These are phyloP conservation scores for Grosmannia clavigera DNA, from an alignment of 2,329 filamentous ascomycete species.

Conservation along the genomic window DNA sequence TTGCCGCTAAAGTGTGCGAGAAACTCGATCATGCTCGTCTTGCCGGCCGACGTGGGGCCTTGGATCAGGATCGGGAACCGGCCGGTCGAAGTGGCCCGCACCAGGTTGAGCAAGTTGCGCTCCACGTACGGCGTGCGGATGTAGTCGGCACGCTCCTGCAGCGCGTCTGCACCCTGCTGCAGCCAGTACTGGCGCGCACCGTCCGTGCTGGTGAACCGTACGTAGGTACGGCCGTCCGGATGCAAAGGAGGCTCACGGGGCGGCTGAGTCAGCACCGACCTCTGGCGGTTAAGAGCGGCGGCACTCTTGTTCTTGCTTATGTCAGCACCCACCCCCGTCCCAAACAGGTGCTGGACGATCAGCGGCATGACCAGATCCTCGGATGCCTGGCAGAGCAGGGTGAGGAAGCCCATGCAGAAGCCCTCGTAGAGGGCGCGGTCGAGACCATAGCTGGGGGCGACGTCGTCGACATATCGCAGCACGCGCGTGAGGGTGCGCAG, in stretches of 20 bases:
- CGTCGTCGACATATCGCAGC: slow-evolving; percentile 75
- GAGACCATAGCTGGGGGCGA: slow-evolving; percentile 72
- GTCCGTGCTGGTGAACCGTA: slow-evolving; percentile 58
- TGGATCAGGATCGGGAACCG: slow-evolving; percentile 91
- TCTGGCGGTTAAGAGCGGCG: too few relatives aligned
- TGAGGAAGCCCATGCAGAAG: slow-evolving; percentile 96
- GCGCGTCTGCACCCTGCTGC: slow-evolving; percentile 54
- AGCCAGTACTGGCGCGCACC: slow-evolving; percentile 77
- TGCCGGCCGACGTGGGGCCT: slow-evolving; percentile 91
- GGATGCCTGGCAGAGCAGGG: slow-evolving; percentile 70
- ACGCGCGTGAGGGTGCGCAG: slow-evolving; percentile 86
- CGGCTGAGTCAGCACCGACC: slow-evolving; percentile 54
- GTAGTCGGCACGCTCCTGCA: slow-evolving; percentile 72
- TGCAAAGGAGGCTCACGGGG: slow-evolving; percentile 50
- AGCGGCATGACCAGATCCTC: slow-evolving; percentile 67
- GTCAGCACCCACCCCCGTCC: slow-evolving; percentile 31
- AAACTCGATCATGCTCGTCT: slow-evolving; percentile 99
- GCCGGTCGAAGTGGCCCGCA: slow-evolving; percentile 82
- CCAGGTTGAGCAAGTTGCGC: slow-evolving; percentile 86
- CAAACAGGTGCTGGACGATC: slow-evolving; percentile 69
- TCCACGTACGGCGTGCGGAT: slow-evolving; percentile 95
- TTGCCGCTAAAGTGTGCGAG: slow-evolving; percentile 94
- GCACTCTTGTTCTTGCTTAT: slow-evolving; percentile 20
- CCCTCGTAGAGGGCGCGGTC: slow-evolving; percentile 84
- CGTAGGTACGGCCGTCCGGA: slow-evolving; percentile 60